phyloP scores from a whole-genome alignment of 108 stramenopile genomes.

The Skeletonema potamos region DNA sequence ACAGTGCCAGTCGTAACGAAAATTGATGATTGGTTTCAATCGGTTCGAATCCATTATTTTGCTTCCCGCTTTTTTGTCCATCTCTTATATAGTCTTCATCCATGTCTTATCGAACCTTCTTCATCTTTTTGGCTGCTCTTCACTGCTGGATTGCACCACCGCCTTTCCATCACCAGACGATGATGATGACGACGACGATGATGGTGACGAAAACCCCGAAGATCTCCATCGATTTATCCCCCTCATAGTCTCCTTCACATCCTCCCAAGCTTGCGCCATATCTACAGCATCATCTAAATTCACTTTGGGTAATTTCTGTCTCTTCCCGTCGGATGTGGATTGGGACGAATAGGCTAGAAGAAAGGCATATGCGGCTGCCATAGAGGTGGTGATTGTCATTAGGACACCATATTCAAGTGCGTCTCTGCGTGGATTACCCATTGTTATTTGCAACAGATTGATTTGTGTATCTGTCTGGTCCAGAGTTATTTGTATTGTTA shows the following conservation, averaged over 20 bases:
- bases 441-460: too few species aligned
- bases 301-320: conserved; percentile 34
- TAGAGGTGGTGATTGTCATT: conserved; percentile 27
- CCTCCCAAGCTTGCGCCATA: conserved; percentile 33
- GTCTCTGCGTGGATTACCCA: conserved; percentile 48
- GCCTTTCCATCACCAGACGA: background rate
- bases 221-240: background rate
- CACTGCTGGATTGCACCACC: background rate
- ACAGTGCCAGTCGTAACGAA: too few species aligned
- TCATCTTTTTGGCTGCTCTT: background rate
- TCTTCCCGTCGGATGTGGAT: conserved; percentile 25
- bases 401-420: conserved; percentile 49
- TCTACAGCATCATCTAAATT: conserved; percentile 40
- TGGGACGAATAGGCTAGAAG: conserved; percentile 30
- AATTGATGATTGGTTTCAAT: too few species aligned
- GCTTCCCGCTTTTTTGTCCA: background rate
- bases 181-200: background rate
- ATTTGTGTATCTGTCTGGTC: too few species aligned
- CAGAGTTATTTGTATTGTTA: too few species aligned
- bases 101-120: too few species aligned
- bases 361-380: conserved; percentile 32
- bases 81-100: too few species aligned
- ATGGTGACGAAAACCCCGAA: background rate
- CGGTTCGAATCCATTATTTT: too few species aligned
- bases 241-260: conserved; percentile 14